These are phyloP conservation scores for Geotrichum reessii DNA, from an alignment of 1,139 yeast genomes.

Conservation along the genomic window DNA sequence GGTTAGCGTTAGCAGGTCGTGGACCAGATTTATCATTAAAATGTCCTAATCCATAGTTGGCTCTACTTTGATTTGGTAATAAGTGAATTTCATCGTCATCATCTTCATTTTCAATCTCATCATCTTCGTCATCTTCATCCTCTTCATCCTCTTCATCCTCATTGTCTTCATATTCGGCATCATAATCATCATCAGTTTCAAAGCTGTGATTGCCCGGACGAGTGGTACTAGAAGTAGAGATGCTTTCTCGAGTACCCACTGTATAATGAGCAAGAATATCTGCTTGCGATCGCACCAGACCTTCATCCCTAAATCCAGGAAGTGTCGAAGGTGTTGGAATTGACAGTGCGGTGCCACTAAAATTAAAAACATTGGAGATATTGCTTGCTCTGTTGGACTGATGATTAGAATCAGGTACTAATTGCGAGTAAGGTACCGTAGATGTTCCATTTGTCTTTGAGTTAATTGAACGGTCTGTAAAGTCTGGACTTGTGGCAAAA, in stretches of 20 bases:
- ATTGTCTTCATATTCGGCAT: background rate
- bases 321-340: constrained; percentile 5
- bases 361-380: background rate
- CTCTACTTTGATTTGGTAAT: background rate
- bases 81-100: background rate
- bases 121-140: constrained; percentile 5
- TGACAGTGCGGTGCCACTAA: background rate
- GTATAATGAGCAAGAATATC: background rate
- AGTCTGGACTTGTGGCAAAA: background rate
- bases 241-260: background rate
- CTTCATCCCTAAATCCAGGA: constrained; percentile 8
- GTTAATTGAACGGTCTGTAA: background rate
- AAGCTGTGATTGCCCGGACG: background rate
- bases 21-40: background rate
- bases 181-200: background rate
- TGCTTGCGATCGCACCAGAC: background rate
- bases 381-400: background rate
- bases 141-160: background rate
- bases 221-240: background rate
- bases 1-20: background rate
- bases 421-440: background rate
- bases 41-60: background rate
- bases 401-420: background rate
- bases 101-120: constrained; percentile 2
- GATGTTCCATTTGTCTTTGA: background rate